Conservation (phyloP, 2,329 filamentous ascomycete species). For the Diaporthe ampelina region DNA sequence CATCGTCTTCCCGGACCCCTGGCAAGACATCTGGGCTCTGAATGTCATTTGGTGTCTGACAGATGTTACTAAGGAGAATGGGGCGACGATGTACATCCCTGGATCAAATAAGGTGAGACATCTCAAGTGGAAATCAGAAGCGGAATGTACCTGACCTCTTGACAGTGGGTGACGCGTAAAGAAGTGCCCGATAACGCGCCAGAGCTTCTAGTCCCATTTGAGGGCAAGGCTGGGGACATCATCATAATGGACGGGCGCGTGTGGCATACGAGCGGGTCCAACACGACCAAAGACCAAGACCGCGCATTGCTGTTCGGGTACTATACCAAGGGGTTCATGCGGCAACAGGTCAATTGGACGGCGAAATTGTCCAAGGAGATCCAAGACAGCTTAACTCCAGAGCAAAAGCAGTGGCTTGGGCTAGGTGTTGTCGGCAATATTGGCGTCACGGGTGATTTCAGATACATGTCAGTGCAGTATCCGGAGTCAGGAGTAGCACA, state of each 20-base stretch:
- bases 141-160: too few species aligned
- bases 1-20: slow-evolving; percentile 51
- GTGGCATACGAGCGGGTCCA: slow-evolving; percentile 52
- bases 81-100: slow-evolving; percentile 45
- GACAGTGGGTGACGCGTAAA: slow-evolving; percentile 25
- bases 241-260: slow-evolving; percentile 52
- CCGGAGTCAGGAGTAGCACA: neutral
- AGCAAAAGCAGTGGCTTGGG: slow-evolving; percentile 50
- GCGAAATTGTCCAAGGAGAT: slow-evolving; percentile 49
- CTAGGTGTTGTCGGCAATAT: slow-evolving; percentile 42
- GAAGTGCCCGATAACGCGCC: slow-evolving; percentile 46
- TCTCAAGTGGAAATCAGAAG: too few species aligned
- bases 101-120: slow-evolving; percentile 40
- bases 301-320: slow-evolving; percentile 51
- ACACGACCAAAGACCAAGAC: slow-evolving; percentile 50
- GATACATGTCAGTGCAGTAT: slow-evolving; percentile 41
- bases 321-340: slow-evolving; percentile 49
- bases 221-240: slow-evolving; percentile 50
- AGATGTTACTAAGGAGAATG: slow-evolving; percentile 49
- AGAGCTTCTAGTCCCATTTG: slow-evolving; percentile 48
- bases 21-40: slow-evolving; percentile 44
- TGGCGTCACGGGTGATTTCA: slow-evolving; percentile 40
- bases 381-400: slow-evolving; percentile 44
- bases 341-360: slow-evolving; percentile 52
- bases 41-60: slow-evolving; percentile 52